Evolutionary conservation across 1,284 basidiomycete species (phyloP).

Genomic region (Bondarzewia mesenterica): DNA sequence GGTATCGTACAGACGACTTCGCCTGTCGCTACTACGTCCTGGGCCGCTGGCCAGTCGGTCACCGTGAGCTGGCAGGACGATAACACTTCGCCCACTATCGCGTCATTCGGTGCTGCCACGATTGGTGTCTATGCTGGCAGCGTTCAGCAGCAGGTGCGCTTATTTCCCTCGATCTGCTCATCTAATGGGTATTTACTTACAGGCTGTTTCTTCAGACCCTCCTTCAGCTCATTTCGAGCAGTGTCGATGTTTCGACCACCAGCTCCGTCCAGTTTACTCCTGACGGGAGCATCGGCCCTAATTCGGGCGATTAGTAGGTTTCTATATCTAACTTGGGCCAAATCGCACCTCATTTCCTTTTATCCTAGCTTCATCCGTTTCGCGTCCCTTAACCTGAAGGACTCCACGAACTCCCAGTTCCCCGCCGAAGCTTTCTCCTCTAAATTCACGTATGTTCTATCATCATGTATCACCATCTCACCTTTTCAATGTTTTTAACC

Average conservation of each 20-base stretch:
- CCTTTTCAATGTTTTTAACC: background rate
- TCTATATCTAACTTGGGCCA: background rate
- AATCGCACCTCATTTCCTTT: background rate
- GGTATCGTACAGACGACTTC: constrained; percentile 41
- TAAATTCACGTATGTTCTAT: constrained; percentile 51
- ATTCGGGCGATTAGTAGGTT: constrained; percentile 52
- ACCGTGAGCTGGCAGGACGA: constrained; percentile 68
- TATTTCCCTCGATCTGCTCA: background rate
- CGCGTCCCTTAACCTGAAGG: constrained; percentile 47
- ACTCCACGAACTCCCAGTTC: constrained; percentile 42
- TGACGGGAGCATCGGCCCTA: constrained; percentile 52
- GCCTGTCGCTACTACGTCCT: constrained; percentile 45
- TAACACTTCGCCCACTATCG: constrained; percentile 43
- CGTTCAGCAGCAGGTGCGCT: constrained; percentile 48
- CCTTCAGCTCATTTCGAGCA: constrained; percentile 54
- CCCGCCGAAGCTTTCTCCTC: constrained; percentile 74
- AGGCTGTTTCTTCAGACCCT: constrained; percentile 33
- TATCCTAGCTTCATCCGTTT: constrained; percentile 62
- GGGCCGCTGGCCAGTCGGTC: constrained; percentile 50
- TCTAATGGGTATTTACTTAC: background rate
- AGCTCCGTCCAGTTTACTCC: constrained; percentile 50
- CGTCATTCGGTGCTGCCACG: constrained; percentile 48
- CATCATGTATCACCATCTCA: constrained; percentile 15
- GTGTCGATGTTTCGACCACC: constrained; percentile 54
- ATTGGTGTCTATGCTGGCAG: constrained; percentile 70